Percentiles rank a stretch among this genome's conserved stretches.
Conservation (phyloP, 768 basidiomycete species). For the Clavulina sp. region DNA sequence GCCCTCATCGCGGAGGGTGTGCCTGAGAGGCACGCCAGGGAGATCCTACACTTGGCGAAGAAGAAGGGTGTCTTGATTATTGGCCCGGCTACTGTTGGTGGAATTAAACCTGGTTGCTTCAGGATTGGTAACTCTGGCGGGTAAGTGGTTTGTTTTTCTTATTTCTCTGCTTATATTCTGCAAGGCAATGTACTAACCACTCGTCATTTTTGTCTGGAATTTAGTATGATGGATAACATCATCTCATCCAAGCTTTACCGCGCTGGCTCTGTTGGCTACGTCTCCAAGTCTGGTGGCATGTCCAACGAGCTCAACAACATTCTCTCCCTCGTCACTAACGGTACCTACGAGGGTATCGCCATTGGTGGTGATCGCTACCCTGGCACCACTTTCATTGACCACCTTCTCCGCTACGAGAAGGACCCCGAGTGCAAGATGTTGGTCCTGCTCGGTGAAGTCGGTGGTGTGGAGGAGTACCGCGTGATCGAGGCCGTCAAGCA, state of each 20-base stretch:
- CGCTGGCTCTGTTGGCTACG: conserved; percentile 91
- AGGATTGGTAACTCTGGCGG: conserved; percentile 98
- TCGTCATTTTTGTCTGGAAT: conserved; percentile 6
- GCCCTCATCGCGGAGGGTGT: conserved; percentile 98
- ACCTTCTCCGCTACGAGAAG: conserved; percentile 89
- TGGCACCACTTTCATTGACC: conserved; percentile 97
- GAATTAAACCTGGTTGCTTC: conserved; percentile 99
- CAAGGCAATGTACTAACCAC: no score
- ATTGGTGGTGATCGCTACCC: conserved; percentile 99
- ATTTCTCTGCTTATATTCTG: not conserved
- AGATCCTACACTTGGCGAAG: conserved; percentile 80
- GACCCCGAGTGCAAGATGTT: conserved; percentile 99
- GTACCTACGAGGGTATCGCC: conserved; percentile 99
- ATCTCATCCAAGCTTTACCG: conserved; percentile 98
- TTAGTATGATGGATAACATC: conserved; percentile 99
- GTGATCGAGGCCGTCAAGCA: conserved; percentile 94
- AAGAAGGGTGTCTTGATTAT: conserved; percentile 80
- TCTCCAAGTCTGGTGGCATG: conserved; percentile 99
- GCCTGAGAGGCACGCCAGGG: conserved; percentile 90
- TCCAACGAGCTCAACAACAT: conserved; percentile 99
- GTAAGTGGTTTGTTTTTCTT: conserved; percentile 24
- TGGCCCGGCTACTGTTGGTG: conserved; percentile 96
- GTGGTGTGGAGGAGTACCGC: conserved; percentile 97
- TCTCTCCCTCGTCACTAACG: conserved; percentile 86
- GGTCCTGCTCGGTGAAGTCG: conserved; percentile 94